Evolutionary conservation across 441 rosid species (phyloP).

Genomic region (Bocquillonia castaneifolia): DNA sequence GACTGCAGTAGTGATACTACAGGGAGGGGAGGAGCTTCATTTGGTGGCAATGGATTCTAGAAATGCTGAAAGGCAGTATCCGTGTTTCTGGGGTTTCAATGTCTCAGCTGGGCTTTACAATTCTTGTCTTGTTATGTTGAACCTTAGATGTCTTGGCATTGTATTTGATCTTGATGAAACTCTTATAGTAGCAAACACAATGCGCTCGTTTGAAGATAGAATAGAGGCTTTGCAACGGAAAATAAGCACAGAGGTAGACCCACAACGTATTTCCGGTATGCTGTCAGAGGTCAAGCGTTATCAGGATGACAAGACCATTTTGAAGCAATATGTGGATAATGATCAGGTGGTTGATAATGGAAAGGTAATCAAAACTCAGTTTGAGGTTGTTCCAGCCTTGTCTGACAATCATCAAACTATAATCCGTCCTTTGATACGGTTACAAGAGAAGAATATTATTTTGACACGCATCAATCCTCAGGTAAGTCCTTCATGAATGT

Average conservation of each 20-base stretch:
- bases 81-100: constrained; percentile 88
- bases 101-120: constrained; percentile 66
- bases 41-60: constrained; percentile 86
- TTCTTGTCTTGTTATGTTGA: constrained; percentile 80
- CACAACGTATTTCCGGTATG: constrained; percentile 71
- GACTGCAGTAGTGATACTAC: constrained; percentile 77
- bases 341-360: constrained; percentile 91
- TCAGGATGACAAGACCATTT: constrained; percentile 77
- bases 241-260: constrained; percentile 61
- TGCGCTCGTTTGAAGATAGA: constrained; percentile 89
- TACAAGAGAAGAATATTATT: constrained; percentile 76
- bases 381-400: constrained; percentile 71
- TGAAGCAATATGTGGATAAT: constrained; percentile 84
- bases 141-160: constrained; percentile 88
- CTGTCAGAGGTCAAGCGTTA: constrained; percentile 77
- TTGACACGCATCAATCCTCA: constrained; percentile 89
- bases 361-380: constrained; percentile 64
- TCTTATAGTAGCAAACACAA: constrained; percentile 86
- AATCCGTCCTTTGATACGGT: constrained; percentile 76
- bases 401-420: constrained; percentile 72
- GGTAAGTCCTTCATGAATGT: constrained; percentile 43
- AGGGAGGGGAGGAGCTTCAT: constrained; percentile 79
- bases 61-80: constrained; percentile 39
- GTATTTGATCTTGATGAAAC: constrained; percentile 99
- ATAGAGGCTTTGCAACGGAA: constrained; percentile 76